Evolutionary conservation across 2,329 filamentous ascomycete species (phyloP).

Genomic region (Teratosphaeria zuluensis): DNA sequence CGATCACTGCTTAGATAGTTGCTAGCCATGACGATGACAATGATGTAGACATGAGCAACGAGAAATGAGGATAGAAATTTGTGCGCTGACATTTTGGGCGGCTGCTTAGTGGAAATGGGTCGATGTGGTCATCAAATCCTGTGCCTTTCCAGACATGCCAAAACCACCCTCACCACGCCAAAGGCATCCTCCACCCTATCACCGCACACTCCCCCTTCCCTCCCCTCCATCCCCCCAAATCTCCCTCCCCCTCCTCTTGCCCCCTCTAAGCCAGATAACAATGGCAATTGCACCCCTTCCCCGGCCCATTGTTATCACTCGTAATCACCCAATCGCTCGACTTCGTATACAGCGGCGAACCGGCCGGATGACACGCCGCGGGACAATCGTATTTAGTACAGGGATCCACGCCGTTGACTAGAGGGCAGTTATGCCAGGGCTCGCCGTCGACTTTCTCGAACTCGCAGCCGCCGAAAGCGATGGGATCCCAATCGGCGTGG

Average conservation of each 20-base stretch:
- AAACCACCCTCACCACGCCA: not conserved
- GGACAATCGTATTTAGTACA: not conserved
- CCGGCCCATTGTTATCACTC: not conserved
- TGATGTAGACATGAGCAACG: no score
- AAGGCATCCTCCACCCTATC: not conserved
- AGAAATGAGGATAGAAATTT: no score
- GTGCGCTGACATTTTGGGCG: no score
- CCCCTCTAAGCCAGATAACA: not conserved
- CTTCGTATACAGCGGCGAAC: not conserved
- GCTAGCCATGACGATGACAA: no score
- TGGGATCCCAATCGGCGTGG: not conserved
- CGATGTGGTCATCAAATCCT: not conserved
- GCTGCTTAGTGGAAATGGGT: no score
- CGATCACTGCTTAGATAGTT: no score
- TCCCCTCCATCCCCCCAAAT: not conserved
- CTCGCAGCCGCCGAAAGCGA: not conserved
- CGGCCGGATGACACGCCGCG: not conserved
- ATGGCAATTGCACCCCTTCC: not conserved
- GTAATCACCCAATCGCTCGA: not conserved
- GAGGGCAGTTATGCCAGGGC: not conserved
- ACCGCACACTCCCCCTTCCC: no score
- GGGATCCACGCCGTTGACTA: not conserved
- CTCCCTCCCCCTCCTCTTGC: not conserved
- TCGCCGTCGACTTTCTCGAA: not conserved
- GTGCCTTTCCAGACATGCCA: not conserved